Percentiles rank a stretch among this genome's conserved stretches.
phyloP scores from a whole-genome alignment of 441 rosid species.

The Omphalea diandra region DNA sequence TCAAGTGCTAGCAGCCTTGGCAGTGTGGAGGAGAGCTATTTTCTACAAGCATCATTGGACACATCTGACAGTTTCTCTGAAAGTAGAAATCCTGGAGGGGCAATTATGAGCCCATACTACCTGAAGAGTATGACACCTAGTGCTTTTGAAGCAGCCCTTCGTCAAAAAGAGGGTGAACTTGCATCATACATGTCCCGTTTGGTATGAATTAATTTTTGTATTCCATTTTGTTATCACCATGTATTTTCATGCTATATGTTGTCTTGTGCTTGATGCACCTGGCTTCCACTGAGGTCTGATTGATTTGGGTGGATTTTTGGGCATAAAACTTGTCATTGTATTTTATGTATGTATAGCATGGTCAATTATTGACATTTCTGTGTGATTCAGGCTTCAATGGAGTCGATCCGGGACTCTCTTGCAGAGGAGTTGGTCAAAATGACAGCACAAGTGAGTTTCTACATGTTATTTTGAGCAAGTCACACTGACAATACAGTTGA shows the following conservation, averaged over 20 bases:
- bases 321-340: not conserved
- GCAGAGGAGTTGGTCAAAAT: conserved; percentile 95
- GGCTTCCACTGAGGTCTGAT: not conserved
- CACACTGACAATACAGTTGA: conserved; percentile 23
- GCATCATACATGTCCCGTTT: conserved; percentile 95
- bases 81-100: conserved; percentile 66
- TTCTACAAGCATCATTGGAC: conserved; percentile 90
- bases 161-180: conserved; percentile 99
- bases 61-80: conserved; percentile 72
- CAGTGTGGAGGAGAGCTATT: conserved; percentile 97
- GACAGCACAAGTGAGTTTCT: conserved; percentile 89
- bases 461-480: conserved; percentile 16
- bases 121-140: conserved; percentile 92
- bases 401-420: conserved; percentile 93
- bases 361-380: conserved; percentile 20
- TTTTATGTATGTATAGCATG: not conserved
- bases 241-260: conserved; percentile 9
- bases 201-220: conserved; percentile 46
- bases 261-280: conserved; percentile 3
- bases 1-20: conserved; percentile 86
- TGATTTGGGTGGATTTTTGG: not conserved
- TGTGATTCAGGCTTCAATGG: conserved; percentile 77
- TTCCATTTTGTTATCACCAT: not conserved
- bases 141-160: conserved; percentile 90
- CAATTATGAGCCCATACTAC: conserved; percentile 68